These are phyloP conservation scores for Flaveria floridana DNA, from an alignment of 140 eudicot species.

Conservation along the genomic window DNA sequence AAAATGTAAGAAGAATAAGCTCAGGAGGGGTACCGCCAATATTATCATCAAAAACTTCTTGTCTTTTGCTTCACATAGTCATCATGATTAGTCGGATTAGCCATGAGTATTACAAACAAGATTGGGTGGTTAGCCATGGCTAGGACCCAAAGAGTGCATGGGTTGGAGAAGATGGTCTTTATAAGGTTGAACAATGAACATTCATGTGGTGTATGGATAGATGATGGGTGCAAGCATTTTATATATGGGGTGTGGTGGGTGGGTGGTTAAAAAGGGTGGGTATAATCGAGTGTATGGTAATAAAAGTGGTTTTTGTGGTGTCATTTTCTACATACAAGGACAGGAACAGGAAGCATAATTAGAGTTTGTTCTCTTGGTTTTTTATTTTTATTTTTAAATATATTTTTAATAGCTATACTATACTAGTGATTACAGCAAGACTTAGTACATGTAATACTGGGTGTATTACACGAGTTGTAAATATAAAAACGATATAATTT, in stretches of 20 bases:
- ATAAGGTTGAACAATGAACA: conserved; percentile 37
- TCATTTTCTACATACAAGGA: conserved; percentile 51
- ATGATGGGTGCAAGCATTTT: conserved; percentile 31
- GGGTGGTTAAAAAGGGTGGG: conserved; percentile 35
- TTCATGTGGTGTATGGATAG: conserved; percentile 25
- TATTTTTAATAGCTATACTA: too few species aligned
- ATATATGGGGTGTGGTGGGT: conserved; percentile 32
- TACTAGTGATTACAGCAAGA: too few species aligned
- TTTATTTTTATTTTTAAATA: not conserved
- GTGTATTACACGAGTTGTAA: too few species aligned
- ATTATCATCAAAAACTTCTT: conserved; percentile 28
- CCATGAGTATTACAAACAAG: conserved; percentile 27
- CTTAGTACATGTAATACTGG: too few species aligned
- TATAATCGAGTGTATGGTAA: conserved; percentile 38
- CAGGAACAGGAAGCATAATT: conserved; percentile 50
- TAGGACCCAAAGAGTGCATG: conserved; percentile 24
- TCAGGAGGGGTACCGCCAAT: conserved; percentile 71
- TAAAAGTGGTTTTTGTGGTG: conserved; percentile 48
- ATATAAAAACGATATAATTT: too few species aligned
- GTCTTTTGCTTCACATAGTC: not conserved
- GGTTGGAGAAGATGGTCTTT: conserved; percentile 24
- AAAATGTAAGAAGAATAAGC: conserved; percentile 61
- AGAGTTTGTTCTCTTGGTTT: conserved; percentile 56
- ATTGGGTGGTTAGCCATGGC: conserved; percentile 39
- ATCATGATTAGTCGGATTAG: conserved; percentile 18